A percentile compares a stretch with the other conserved stretches of the same genome.
Evolutionary conservation across 805 yeast species (phyloP).

Genomic region (Ogataea wickerhamii): DNA sequence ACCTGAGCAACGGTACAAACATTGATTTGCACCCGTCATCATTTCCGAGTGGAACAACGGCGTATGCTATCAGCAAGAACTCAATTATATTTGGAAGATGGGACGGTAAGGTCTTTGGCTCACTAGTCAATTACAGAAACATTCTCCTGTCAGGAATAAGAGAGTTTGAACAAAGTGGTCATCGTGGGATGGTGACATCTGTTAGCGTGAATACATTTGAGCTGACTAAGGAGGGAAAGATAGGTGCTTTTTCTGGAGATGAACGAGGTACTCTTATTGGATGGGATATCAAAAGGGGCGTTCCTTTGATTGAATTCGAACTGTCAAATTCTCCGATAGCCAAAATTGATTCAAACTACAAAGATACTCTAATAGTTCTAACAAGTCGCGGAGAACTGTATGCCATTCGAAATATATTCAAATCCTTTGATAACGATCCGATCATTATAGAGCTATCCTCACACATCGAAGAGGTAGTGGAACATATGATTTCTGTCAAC

Average conservation of each 20-base stretch:
- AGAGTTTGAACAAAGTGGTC: constrained; percentile 17
- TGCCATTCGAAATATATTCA: constrained; percentile 20
- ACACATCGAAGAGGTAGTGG: constrained; percentile 3
- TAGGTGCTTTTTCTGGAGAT: constrained; percentile 32
- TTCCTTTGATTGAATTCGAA: constrained; percentile 7
- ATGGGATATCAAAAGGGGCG: constrained; percentile 31
- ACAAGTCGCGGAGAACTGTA: constrained; percentile 24
- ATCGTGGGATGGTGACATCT: constrained; percentile 24
- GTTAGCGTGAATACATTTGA: constrained; percentile 18
- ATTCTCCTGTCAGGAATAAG: constrained; percentile 22
- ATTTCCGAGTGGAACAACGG: constrained; percentile 31
- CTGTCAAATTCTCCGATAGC: constrained; percentile 17
- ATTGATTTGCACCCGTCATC: constrained; percentile 19
- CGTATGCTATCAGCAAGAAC: constrained; percentile 27
- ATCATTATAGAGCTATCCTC: constrained; percentile 1
- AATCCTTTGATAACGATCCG: constrained; percentile 8
- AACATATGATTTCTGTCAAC: constrained; percentile 13
- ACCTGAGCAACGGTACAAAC: constrained; percentile 23
- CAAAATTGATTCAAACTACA: constrained; percentile 29
- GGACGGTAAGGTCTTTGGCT: constrained; percentile 32
- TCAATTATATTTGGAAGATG: constrained; percentile 31
- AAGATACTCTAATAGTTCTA: constrained; percentile 23
- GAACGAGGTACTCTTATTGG: constrained; percentile 26
- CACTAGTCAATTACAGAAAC: constrained; percentile 25
- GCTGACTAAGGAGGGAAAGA: constrained; percentile 24